phyloP scores from a whole-genome alignment of 2,329 filamentous ascomycete species.

The Fusarium xylarioides region DNA sequence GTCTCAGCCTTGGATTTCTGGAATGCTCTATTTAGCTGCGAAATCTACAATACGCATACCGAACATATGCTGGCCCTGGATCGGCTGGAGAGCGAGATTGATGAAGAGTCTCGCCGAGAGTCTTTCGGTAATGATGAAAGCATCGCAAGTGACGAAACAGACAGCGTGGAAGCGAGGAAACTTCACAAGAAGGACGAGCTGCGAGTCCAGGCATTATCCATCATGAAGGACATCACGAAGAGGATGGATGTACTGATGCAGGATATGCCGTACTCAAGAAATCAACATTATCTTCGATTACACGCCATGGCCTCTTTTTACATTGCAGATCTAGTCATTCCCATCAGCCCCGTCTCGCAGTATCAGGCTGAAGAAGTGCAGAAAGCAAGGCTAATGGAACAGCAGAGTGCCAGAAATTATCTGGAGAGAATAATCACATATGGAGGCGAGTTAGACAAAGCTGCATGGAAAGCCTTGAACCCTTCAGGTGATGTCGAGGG shows the following conservation, averaged over 20 bases:
- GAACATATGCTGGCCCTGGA: conserved; percentile 61
- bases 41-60: conserved; percentile 78
- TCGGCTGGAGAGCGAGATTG: conserved; percentile 46
- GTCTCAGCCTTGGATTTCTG: conserved; percentile 80
- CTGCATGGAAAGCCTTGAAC: conserved; percentile 35
- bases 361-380: conserved; percentile 43
- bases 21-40: conserved; percentile 80
- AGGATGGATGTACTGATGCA: conserved; percentile 77
- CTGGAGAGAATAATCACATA: conserved; percentile 43
- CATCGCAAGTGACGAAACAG: conserved; percentile 32
- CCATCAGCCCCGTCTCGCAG: conserved; percentile 47
- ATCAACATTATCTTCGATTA: conserved; percentile 72
- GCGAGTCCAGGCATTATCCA: conserved; percentile 61
- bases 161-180: conserved; percentile 24
- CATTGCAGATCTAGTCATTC: conserved; percentile 72
- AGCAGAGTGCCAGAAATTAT: conserved; percentile 39
- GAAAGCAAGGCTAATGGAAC: conserved; percentile 42
- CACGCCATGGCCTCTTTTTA: conserved; percentile 80
- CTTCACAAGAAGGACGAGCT: conserved; percentile 51
- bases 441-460: conserved; percentile 44
- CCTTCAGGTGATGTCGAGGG: conserved; percentile 40
- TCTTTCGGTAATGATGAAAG: conserved; percentile 32
- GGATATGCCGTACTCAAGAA: conserved; percentile 75
- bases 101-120: conserved; percentile 28
- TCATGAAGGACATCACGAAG: conserved; percentile 69